Evolutionary conservation across 108 stramenopile genomes (phyloP).

Genomic region (Pseudonitzschia multiseries): DNA sequence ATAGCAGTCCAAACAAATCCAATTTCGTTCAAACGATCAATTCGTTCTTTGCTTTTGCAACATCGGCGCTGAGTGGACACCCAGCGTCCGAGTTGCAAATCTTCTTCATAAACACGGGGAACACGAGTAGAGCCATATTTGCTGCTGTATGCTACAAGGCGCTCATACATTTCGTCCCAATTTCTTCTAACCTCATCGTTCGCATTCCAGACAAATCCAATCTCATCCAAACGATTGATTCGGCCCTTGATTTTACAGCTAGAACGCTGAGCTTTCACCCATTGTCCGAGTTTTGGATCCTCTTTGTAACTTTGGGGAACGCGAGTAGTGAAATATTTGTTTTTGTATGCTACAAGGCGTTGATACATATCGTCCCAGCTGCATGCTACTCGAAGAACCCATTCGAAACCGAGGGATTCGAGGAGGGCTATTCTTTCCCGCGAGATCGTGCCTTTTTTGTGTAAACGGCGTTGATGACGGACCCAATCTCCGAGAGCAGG

Average conservation of each 20-base stretch:
- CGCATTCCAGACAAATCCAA: conserved; percentile 11
- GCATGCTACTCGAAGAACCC: too few relatives aligned
- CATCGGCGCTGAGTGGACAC: background rate
- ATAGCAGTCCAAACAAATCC: conserved; percentile 20
- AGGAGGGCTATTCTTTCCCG: too few relatives aligned
- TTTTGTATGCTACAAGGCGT: conserved; percentile 2
- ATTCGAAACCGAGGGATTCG: too few relatives aligned
- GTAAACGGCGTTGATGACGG: too few relatives aligned
- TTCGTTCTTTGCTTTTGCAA: background rate
- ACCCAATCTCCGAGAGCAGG: too few relatives aligned
- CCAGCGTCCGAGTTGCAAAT: conserved; percentile 10
- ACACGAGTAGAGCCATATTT: background rate
- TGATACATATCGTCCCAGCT: too few relatives aligned
- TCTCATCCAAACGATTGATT: conserved; percentile 1
- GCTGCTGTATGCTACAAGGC: background rate
- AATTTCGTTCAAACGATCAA: conserved; percentile 5
- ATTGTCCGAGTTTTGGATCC: conserved; percentile 7
- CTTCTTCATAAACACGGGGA: background rate
- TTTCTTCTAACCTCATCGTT: background rate
- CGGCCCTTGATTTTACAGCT: background rate
- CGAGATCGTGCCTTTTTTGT: too few relatives aligned
- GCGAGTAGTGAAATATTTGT: background rate
- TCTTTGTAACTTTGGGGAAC: background rate
- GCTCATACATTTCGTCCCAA: conserved; percentile 1
- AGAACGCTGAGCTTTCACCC: conserved; percentile 1